Evolutionary conservation across 2,329 filamentous ascomycete genomes (phyloP), one percentile per base, ranked within the genome.

Genomic region (Penicillium sclerotiorum): DNA sequence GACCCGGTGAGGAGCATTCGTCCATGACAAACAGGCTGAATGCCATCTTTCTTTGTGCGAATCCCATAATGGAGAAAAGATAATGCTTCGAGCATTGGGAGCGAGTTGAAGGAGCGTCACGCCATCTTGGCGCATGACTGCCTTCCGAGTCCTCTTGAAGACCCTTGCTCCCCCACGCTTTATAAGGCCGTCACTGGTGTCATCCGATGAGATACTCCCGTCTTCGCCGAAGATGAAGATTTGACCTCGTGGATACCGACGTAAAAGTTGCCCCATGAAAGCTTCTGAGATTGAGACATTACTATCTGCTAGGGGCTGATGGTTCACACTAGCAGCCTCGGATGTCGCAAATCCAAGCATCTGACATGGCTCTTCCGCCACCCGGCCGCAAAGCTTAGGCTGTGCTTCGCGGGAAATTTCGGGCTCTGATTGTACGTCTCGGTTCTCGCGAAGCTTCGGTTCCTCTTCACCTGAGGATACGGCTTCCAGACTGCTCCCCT

Each of bases 141-240:
- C 25, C 11, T 27, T 56, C 8, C 39, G 37, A 25, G 54, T 55
- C 28, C 12, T 54, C 18, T 56, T 55, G 11, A 49, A 55, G 12
- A 18, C 52, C 21, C 46, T 54, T 18, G 28, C 38, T 5, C 33
- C 38, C 38, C 17, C 40, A n/a, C 42, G 38, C 12, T 36, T 28
- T 8, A 20, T 37, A n/a, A 21, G 8, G 3, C 46, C 32, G 18
- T 57, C 54, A 28, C 52, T 50, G 4, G 40, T 51, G 1, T 58
- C 54, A 22, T 44, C 42, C 2, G 56, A 55, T 67, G 71, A 53
- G 0, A 74, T 44, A 8, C 67, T 62, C 0, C 75, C 76, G 9
- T 70, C 58, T 4, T 65, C 64, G 12, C 72, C 73, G 23, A 75
- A 76, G 41, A 73, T 74, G 52, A 78, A 80, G 1, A 79, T 68